Conservation (phyloP, 1,139 yeast genomes). For the Hanseniaspora gamundiae region DNA sequence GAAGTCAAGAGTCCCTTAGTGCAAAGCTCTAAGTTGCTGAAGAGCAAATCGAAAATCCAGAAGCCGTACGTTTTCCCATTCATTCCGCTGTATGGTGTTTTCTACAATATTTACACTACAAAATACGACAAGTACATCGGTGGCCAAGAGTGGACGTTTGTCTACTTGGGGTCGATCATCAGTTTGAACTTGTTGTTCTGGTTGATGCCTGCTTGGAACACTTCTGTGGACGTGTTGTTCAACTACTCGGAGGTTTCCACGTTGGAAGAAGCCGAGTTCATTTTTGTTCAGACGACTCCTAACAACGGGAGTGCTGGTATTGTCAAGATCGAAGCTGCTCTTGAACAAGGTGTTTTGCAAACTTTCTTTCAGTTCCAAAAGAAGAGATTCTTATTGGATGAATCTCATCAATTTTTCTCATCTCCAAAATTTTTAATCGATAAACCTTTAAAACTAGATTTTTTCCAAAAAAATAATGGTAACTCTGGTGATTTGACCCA, state of each 20-base stretch:
- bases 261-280: conserved; percentile 53
- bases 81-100: conserved; percentile 63
- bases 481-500: conserved; percentile 46
- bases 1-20: conserved; percentile 25
- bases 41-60: conserved; percentile 44
- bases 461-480: conserved; percentile 54
- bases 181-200: conserved; percentile 66
- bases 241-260: conserved; percentile 45
- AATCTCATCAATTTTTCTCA: conserved; percentile 36
- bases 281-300: conserved; percentile 71
- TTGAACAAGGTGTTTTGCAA: conserved; percentile 51
- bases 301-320: conserved; percentile 82
- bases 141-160: conserved; percentile 76
- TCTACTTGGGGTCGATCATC: conserved; percentile 60
- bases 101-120: conserved; percentile 49
- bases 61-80: conserved; percentile 87
- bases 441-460: conserved; percentile 42
- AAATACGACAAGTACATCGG: conserved; percentile 73
- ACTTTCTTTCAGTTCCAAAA: conserved; percentile 79
- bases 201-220: conserved; percentile 95
- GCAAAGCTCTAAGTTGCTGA: conserved; percentile 43
- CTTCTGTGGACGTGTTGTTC: conserved; percentile 57
- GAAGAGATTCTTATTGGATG: conserved; percentile 68
- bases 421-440: conserved; percentile 80
- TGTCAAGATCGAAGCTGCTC: conserved; percentile 47